These are phyloP conservation scores for Fulvia fulva DNA, from an alignment of 2,329 filamentous ascomycete species.

Conservation along the genomic window DNA sequence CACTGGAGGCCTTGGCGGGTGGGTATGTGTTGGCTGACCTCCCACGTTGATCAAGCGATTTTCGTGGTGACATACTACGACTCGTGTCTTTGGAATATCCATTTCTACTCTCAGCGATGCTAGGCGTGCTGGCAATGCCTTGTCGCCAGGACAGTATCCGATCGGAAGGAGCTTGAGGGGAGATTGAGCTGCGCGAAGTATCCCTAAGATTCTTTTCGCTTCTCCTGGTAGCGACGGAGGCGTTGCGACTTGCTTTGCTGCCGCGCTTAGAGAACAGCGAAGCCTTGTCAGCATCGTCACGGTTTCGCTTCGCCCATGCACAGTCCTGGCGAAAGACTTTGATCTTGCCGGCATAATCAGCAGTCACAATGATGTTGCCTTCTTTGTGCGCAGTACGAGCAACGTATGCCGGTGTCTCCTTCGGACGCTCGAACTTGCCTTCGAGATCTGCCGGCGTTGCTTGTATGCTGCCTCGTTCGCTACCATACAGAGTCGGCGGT, in stretches of 20 bases:
- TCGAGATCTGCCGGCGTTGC: constrained; percentile 35
- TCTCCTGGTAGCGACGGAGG: constrained; percentile 41
- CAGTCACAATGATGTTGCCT: constrained; percentile 88
- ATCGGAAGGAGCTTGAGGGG: constrained; percentile 55
- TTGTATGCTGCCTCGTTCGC: constrained; percentile 26
- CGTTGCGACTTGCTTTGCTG: constrained; percentile 47
- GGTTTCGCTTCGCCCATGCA: constrained; percentile 70
- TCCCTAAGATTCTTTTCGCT: constrained; percentile 32
- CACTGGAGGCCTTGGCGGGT: constrained; percentile 6
- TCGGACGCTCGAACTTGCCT: constrained; percentile 33
- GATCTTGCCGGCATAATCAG: constrained; percentile 81
- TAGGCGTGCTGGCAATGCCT: constrained; percentile 52
- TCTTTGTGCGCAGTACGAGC: constrained; percentile 70
- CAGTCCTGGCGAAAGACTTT: constrained; percentile 96
- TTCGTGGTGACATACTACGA: constrained; percentile 49
- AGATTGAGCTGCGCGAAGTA: constrained; percentile 27
- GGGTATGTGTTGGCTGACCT: constrained; percentile 3
- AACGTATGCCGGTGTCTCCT: constrained; percentile 72
- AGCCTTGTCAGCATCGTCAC: constrained; percentile 70
- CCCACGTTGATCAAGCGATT: constrained; percentile 32
- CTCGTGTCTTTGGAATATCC: constrained; percentile 23
- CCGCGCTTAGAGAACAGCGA: constrained; percentile 70
- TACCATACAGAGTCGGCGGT: constrained; percentile 42
- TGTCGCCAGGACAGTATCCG: constrained; percentile 88
- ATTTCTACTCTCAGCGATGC: constrained; percentile 39